Evolutionary conservation across 352 stramenopile genomes (phyloP).

Genomic region (Phytophthora ramorum): DNA sequence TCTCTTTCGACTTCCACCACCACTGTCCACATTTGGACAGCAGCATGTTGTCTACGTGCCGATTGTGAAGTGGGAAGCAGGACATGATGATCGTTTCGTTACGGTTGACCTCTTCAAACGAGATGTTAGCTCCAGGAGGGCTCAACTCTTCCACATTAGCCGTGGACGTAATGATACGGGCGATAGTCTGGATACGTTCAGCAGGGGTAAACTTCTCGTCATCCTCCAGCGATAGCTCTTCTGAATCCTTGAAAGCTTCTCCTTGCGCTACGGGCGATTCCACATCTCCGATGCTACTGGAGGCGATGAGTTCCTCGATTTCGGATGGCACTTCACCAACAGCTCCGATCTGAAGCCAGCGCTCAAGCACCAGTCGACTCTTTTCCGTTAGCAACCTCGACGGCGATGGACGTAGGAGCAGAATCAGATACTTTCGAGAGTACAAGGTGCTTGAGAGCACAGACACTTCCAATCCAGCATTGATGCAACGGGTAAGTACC

Average conservation of each 20-base stretch:
- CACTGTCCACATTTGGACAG: slow-evolving; percentile 75
- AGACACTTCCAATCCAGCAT: slow-evolving; percentile 76
- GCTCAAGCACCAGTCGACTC: slow-evolving; percentile 79
- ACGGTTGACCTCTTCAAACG: slow-evolving; percentile 77
- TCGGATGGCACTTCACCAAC: slow-evolving; percentile 87
- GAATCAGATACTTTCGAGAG: slow-evolving; percentile 82
- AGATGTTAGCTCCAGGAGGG: slow-evolving; percentile 79
- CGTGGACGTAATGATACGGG: slow-evolving; percentile 86
- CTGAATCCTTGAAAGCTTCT: slow-evolving; percentile 26
- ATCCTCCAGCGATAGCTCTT: slow-evolving; percentile 45
- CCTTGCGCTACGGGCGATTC: slow-evolving; percentile 30
- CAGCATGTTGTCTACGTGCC: slow-evolving; percentile 72
- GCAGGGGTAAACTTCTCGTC: slow-evolving; percentile 84
- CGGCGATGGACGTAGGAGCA: slow-evolving; percentile 69
- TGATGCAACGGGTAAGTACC: slow-evolving; percentile 78
- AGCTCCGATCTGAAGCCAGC: slow-evolving; percentile 87
- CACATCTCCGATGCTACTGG: slow-evolving; percentile 69
- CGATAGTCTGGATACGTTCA: slow-evolving; percentile 86
- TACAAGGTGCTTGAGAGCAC: slow-evolving; percentile 85
- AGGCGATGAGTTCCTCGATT: slow-evolving; percentile 87
- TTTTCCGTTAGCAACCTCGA: slow-evolving; percentile 81
- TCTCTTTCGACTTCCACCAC: slow-evolving; percentile 82
- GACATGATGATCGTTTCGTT: slow-evolving; percentile 79
- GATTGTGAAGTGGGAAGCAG: slow-evolving; percentile 89
- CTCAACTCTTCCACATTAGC: slow-evolving; percentile 75